phyloP scores from a whole-genome alignment of 768 basidiomycete genomes.

The Stropharia rugosoannulata region DNA sequence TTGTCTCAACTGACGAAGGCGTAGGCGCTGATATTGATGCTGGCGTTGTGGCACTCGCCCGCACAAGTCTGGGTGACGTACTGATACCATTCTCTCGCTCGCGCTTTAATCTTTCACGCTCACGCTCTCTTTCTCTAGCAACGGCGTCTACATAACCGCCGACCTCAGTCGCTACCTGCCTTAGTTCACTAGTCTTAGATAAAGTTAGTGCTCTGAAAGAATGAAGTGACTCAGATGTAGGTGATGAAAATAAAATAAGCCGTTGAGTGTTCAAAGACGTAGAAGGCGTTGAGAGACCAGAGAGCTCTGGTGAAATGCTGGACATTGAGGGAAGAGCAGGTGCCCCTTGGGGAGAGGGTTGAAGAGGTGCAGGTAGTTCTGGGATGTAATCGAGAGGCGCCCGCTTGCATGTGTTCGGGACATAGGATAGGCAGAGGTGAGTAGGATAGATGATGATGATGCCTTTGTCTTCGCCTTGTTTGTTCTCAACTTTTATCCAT shows the following conservation, averaged over 20 bases:
- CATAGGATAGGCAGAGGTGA: constrained; percentile 51
- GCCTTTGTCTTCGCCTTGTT: constrained; percentile 80
- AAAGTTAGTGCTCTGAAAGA: constrained; percentile 53
- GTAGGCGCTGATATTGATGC: constrained; percentile 19
- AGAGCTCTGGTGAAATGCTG: background rate
- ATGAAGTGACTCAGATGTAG: constrained; percentile 29
- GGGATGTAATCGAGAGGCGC: constrained; percentile 54
- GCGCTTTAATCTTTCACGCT: constrained; percentile 69
- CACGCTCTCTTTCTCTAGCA: constrained; percentile 73
- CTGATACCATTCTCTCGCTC: constrained; percentile 52
- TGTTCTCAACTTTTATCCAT: constrained; percentile 75
- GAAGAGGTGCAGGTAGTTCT: constrained; percentile 61
- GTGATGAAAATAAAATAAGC: constrained; percentile 29
- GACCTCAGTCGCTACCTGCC: constrained; percentile 57
- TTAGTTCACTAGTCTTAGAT: constrained; percentile 47
- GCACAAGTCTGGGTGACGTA: constrained; percentile 32
- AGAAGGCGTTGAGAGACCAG: background rate
- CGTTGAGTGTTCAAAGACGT: constrained; percentile 11
- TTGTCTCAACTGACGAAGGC: constrained; percentile 10
- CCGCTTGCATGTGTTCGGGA: constrained; percentile 33
- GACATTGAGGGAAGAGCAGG: constrained; percentile 29
- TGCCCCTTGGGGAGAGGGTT: constrained; percentile 44
- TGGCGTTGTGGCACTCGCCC: constrained; percentile 25
- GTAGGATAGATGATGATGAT: constrained; percentile 73
- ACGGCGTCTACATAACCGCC: constrained; percentile 74